Conservation (phyloP, 1,139 yeast species). For the Sugiyamaella xylanicola region DNA sequence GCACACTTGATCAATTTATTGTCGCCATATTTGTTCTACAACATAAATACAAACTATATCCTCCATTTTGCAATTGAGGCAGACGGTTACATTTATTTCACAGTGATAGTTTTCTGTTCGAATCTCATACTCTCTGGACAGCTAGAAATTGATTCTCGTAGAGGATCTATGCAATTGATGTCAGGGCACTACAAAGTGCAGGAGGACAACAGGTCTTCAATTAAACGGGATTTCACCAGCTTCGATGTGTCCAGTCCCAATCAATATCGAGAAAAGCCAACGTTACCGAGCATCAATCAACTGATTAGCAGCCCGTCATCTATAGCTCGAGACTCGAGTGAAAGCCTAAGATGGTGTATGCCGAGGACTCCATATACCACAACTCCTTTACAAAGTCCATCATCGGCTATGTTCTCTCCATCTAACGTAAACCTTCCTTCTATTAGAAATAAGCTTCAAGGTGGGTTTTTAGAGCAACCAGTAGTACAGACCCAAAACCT, state of each 20-base stretch:
- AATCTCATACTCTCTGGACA: too few species aligned
- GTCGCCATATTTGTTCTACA: conserved; percentile 2
- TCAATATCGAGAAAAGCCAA: conserved; percentile 5
- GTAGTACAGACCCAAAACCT: conserved; percentile 1
- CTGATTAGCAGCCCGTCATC: conserved; percentile 2
- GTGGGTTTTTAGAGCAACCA: conserved; percentile 2
- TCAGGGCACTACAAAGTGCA: conserved; percentile 3
- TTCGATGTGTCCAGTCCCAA: neutral
- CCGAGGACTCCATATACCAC: conserved; percentile 12
- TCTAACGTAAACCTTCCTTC: conserved; percentile 20
- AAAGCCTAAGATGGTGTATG: conserved; percentile 9
- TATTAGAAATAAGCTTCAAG: conserved; percentile 18
- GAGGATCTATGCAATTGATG: conserved; percentile 1
- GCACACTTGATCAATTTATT: conserved; percentile 10
- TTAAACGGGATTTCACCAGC: neutral
- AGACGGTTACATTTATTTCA: neutral
- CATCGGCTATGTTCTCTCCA: conserved; percentile 15
- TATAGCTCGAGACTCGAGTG: neutral
- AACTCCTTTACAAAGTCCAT: conserved; percentile 21
- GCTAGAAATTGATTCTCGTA: too few species aligned
- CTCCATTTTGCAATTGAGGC: neutral
- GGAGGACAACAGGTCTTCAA: conserved; percentile 8
- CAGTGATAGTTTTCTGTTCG: too few species aligned
- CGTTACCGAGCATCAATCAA: conserved; percentile 15
- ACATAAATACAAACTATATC: conserved; percentile 17